A percentile compares a stretch with the other conserved stretches of the same genome.
phyloP scores from a whole-genome alignment of 768 basidiomycete species.

The Lyophyllum semitale region DNA sequence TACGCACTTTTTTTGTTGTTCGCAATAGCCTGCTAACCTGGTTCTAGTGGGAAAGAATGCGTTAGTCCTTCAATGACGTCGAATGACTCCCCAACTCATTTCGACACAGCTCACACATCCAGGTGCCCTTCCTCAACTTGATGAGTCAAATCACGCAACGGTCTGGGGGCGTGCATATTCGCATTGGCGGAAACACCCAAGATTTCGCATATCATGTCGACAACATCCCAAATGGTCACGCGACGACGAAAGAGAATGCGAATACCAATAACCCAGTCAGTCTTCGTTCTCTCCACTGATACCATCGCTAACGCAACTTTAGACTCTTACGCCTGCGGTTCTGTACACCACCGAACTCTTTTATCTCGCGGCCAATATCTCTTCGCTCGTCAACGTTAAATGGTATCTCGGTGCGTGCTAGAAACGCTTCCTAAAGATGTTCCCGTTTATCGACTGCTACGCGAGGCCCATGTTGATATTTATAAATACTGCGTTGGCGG shows the following conservation, averaged over 20 bases:
- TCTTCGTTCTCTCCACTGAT: background rate
- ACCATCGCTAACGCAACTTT: background rate
- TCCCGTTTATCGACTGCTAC: too few relatives aligned
- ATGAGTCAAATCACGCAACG: conserved; percentile 60
- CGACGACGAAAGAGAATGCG: conserved; percentile 42
- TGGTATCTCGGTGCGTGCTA: conserved; percentile 58
- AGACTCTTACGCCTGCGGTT: conserved; percentile 69
- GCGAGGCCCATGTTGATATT: too few relatives aligned
- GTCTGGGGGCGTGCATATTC: conserved; percentile 54
- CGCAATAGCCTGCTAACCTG: conserved; percentile 1
- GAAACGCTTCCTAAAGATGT: too few relatives aligned
- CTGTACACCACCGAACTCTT: conserved; percentile 67
- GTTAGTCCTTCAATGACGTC: conserved; percentile 25
- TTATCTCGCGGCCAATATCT: conserved; percentile 63
- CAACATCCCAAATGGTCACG: conserved; percentile 39
- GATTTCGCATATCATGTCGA: conserved; percentile 48
- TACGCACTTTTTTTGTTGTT: conserved; percentile 43
- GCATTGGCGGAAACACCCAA: conserved; percentile 72
- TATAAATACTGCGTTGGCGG: too few relatives aligned
- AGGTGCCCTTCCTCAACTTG: conserved; percentile 66
- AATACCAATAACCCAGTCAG: conserved; percentile 33
- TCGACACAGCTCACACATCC: conserved; percentile 41
- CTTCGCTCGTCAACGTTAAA: conserved; percentile 55
- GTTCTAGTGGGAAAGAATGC: conserved; percentile 51
- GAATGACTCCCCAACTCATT: conserved; percentile 15